Conservation (phyloP, 495 filamentous ascomycete species). For the Podospora tetraspora region DNA sequence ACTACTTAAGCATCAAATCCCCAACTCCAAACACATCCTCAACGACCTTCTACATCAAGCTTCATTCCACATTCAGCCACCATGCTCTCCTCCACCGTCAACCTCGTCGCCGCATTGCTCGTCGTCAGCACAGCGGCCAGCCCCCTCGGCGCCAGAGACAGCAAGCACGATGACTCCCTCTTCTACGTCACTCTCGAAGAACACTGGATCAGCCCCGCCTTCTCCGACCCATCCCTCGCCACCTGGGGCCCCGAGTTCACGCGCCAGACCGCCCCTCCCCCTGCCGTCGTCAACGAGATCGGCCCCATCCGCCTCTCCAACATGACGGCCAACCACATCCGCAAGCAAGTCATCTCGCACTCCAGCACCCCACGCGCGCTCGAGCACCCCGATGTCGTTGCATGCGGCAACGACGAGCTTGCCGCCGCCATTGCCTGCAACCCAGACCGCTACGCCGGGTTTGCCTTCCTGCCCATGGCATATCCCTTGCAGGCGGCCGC, state of each 20-base stretch:
- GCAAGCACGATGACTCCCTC: constrained; percentile 11
- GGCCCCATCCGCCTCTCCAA: constrained; percentile 42
- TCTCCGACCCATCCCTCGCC: constrained; percentile 20
- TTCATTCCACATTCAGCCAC: not conserved
- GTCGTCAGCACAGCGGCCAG: not conserved
- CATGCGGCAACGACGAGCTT: constrained; percentile 50
- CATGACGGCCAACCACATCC: constrained; percentile 48
- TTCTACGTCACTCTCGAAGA: constrained; percentile 56
- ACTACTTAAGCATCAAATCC: not conserved
- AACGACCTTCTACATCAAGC: not conserved
- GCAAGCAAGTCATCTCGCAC: constrained; percentile 55
- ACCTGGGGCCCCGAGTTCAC: constrained; percentile 28
- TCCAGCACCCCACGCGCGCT: constrained; percentile 29
- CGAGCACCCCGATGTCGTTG: constrained; percentile 29
- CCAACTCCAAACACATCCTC: not conserved
- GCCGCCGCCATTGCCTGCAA: constrained; percentile 34
- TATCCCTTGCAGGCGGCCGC: constrained; percentile 40
- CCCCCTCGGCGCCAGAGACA: not conserved
- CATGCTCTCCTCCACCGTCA: not conserved
- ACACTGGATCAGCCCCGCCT: constrained; percentile 46
- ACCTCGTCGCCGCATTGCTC: not conserved
- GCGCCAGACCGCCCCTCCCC: constrained; percentile 22
- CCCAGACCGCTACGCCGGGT: constrained; percentile 43
- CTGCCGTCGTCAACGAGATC: constrained; percentile 35
- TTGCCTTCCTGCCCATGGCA: constrained; percentile 50